These are phyloP conservation scores for Colletotrichum somersetense DNA, from an alignment of 2,329 filamentous ascomycete species.

Conservation along the genomic window DNA sequence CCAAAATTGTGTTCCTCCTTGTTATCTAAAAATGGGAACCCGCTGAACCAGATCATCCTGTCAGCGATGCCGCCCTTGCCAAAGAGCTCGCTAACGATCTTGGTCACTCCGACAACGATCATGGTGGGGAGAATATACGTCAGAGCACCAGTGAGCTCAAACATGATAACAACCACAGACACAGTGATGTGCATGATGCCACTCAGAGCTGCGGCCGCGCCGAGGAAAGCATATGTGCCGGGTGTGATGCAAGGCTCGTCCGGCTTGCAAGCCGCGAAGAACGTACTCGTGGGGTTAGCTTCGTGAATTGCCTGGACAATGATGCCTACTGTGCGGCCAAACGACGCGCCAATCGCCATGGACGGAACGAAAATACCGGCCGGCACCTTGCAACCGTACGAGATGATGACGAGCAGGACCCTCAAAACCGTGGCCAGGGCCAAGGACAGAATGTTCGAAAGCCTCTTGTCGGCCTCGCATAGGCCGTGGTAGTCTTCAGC, in stretches of 20 bases:
- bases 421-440: constrained; percentile 84
- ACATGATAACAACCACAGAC: constrained; percentile 99
- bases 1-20: constrained; percentile 98
- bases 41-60: constrained; percentile 98
- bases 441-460: constrained; percentile 83
- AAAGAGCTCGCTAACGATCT: constrained; percentile 89
- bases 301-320: constrained; percentile 92
- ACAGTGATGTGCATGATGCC: constrained; percentile 99
- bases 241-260: constrained; percentile 97
- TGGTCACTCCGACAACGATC: constrained; percentile 98
- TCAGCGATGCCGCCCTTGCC: constrained; percentile 98
- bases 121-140: constrained; percentile 98
- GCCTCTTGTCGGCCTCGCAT: constrained; percentile 83
- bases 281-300: constrained; percentile 81
- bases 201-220: constrained; percentile 89
- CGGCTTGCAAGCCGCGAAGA: constrained; percentile 90
- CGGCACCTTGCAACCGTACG: constrained; percentile 97
- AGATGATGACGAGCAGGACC: constrained; percentile 89
- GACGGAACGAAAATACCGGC: constrained; percentile 98
- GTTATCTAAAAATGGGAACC: constrained; percentile 95
- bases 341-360: constrained; percentile 96
- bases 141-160: constrained; percentile 95
- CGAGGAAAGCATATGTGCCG: constrained; percentile 95
- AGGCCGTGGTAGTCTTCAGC: constrained; percentile 89
- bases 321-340: constrained; percentile 94